phyloP scores from a whole-genome alignment of 2,329 filamentous ascomycete genomes.

The Rhinocladiella mackenziei region DNA sequence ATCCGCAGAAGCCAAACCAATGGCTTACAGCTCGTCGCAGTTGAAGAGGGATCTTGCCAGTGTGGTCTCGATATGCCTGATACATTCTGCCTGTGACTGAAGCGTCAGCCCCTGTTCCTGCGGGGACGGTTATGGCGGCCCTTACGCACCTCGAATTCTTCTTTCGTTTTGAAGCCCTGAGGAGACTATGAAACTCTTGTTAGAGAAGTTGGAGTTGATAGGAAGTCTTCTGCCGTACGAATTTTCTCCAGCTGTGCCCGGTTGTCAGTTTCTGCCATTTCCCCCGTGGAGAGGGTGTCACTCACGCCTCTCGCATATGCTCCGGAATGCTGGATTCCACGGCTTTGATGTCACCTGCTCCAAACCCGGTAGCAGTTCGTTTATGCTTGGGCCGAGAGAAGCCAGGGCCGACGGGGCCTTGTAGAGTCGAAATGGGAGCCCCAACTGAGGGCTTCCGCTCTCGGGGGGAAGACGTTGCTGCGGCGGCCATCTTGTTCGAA shows the following conservation, averaged over 20 bases:
- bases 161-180: slow-evolving; percentile 68
- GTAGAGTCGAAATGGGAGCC: slow-evolving; percentile 79
- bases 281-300: slow-evolving; percentile 27
- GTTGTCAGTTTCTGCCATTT: slow-evolving; percentile 17
- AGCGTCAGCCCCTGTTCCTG: slow-evolving; percentile 11
- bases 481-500: slow-evolving; percentile 2
- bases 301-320: slow-evolving; percentile 77
- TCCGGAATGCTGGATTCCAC: slow-evolving; percentile 91
- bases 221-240: slow-evolving; percentile 8
- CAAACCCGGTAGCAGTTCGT: slow-evolving; percentile 92
- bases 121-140: neutral
- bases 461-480: slow-evolving; percentile 45
- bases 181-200: slow-evolving; percentile 47
- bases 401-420: slow-evolving; percentile 78
- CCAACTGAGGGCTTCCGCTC: slow-evolving; percentile 78
- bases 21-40: slow-evolving; percentile 71
- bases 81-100: slow-evolving; percentile 64
- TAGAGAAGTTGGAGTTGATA: slow-evolving; percentile 2
- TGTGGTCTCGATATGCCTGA: slow-evolving; percentile 93
- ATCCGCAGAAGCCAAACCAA: neutral
- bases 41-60: slow-evolving; percentile 96
- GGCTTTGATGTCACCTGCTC: slow-evolving; percentile 82
- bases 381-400: slow-evolving; percentile 94
- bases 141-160: slow-evolving; percentile 65
- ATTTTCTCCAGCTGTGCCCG: slow-evolving; percentile 54